phyloP scores from a whole-genome alignment of 2,329 filamentous ascomycete genomes.

The Diaporthe amygdali region DNA sequence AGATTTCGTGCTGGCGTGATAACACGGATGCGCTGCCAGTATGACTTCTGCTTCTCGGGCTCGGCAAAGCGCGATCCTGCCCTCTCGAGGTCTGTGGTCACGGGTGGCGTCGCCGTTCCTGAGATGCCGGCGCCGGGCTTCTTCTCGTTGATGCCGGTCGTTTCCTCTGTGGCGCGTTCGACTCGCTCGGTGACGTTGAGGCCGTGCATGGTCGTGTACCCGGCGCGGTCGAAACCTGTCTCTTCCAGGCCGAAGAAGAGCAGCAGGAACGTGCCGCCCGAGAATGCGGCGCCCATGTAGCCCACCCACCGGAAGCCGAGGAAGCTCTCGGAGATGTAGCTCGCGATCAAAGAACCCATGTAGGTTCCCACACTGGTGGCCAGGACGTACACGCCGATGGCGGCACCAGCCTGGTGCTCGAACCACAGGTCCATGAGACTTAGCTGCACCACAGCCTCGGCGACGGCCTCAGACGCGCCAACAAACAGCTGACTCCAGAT shows the following conservation, averaged over 20 bases:
- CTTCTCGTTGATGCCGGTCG: conserved; percentile 25
- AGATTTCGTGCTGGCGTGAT: conserved; percentile 62
- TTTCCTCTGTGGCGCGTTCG: conserved; percentile 16
- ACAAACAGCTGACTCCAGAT: conserved; percentile 63
- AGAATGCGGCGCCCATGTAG: conserved; percentile 36
- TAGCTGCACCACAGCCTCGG: conserved; percentile 61
- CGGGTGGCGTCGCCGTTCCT: conserved; percentile 11
- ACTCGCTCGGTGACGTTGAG: conserved; percentile 31
- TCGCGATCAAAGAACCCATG: conserved; percentile 57
- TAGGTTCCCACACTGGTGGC: conserved; percentile 62
- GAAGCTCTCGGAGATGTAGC: conserved; percentile 51
- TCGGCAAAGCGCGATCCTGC: conserved; percentile 25
- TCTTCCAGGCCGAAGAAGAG: conserved; percentile 60
- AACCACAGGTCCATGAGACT: conserved; percentile 63
- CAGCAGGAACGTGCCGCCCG: conserved; percentile 33
- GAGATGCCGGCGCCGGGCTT: neutral
- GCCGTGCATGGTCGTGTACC: conserved; percentile 36
- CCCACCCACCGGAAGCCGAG: conserved; percentile 54
- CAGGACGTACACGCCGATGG: conserved; percentile 60
- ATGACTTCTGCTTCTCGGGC: conserved; percentile 47
- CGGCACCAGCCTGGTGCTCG: conserved; percentile 59
- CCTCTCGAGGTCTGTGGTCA: conserved; percentile 23
- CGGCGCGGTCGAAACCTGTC: conserved; percentile 51
- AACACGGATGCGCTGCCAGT: conserved; percentile 59
- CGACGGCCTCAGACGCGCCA: conserved; percentile 60